Conservation (phyloP, 2,329 filamentous ascomycete genomes). For the Peltaster fructicola region DNA sequence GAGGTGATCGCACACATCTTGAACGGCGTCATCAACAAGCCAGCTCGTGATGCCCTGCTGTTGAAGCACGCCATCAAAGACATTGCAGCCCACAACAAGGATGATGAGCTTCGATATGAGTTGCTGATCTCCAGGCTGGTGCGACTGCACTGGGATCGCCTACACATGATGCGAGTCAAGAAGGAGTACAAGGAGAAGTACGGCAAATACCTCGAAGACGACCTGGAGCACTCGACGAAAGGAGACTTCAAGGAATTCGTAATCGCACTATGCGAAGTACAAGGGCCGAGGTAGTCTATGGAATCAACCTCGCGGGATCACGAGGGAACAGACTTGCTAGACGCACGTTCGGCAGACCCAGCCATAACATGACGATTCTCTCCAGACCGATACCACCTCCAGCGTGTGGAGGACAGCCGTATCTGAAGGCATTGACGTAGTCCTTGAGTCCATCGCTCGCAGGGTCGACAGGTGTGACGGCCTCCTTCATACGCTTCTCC, state of each 20-base stretch:
- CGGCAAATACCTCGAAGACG: constrained; percentile 53
- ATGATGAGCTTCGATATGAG: constrained; percentile 50
- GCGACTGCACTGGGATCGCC: constrained; percentile 78
- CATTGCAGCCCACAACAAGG: constrained; percentile 20
- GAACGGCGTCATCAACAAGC: constrained; percentile 90
- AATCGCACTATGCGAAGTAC: too few species aligned
- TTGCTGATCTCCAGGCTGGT: constrained; percentile 76
- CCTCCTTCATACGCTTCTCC: constrained; percentile 38
- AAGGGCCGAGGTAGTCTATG: too few species aligned
- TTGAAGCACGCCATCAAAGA: constrained; percentile 71
- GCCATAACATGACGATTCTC: constrained; percentile 48
- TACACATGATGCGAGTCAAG: constrained; percentile 67
- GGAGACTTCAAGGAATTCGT: constrained; percentile 39
- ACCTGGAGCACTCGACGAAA: constrained; percentile 58
- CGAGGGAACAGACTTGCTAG: constrained; percentile 45
- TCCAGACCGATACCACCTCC: constrained; percentile 49
- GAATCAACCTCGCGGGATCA: constrained; percentile 39
- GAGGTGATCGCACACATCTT: constrained; percentile 89
- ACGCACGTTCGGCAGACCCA: constrained; percentile 45
- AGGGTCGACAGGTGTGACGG: constrained; percentile 40
- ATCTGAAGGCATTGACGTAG: constrained; percentile 46
- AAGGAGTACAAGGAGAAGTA: constrained; percentile 65
- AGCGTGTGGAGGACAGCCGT: constrained; percentile 46
- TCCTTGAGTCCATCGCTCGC: constrained; percentile 41
- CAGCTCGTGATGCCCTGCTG: constrained; percentile 79